Conservation (phyloP, 768 basidiomycete species). For the Leccinum rimulosum region DNA sequence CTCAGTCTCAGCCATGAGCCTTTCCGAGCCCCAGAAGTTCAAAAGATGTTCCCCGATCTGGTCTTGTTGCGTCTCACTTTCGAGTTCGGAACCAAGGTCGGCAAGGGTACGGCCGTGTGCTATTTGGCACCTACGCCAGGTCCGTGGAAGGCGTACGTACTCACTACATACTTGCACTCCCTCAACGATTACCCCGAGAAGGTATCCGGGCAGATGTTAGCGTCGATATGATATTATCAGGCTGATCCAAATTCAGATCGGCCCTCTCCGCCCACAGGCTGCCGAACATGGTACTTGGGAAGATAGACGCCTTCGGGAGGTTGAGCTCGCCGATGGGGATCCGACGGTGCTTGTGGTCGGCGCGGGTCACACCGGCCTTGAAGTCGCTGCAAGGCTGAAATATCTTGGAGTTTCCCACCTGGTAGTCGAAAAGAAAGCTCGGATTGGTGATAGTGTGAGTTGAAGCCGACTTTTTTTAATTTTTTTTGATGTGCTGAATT, state of each 20-base stretch:
- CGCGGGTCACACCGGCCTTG: slow-evolving; percentile 67
- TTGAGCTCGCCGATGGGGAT: slow-evolving; percentile 45
- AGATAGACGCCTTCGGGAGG: slow-evolving; percentile 39
- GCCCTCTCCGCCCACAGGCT: slow-evolving; percentile 40
- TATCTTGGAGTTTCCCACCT: slow-evolving; percentile 52
- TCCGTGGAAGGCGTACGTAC: slow-evolving; percentile 57
- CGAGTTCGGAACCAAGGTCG: slow-evolving; percentile 50
- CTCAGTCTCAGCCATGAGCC: slow-evolving; percentile 20
- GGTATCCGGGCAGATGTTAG: slow-evolving; percentile 10
- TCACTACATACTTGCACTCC: slow-evolving; percentile 61
- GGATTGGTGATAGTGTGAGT: slow-evolving; percentile 47
- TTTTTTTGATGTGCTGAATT: not conserved
- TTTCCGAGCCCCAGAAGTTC: slow-evolving; percentile 33
- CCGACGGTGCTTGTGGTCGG: slow-evolving; percentile 64
- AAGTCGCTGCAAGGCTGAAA: slow-evolving; percentile 63
- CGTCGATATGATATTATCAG: not conserved
- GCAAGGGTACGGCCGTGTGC: slow-evolving; percentile 50
- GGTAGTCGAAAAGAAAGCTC: slow-evolving; percentile 52
- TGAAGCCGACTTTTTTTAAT: not conserved
- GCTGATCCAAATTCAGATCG: slow-evolving; percentile 23
- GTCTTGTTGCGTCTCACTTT: slow-evolving; percentile 57
- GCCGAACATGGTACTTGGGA: slow-evolving; percentile 58
- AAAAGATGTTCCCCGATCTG: slow-evolving; percentile 49
- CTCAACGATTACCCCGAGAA: slow-evolving; percentile 56
- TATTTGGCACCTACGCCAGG: slow-evolving; percentile 48